Evolutionary conservation across 192 early-diverging fungal species (phyloP), one percentile per base, ranked within the genome.

Genomic region (Coemansia sp.): DNA sequence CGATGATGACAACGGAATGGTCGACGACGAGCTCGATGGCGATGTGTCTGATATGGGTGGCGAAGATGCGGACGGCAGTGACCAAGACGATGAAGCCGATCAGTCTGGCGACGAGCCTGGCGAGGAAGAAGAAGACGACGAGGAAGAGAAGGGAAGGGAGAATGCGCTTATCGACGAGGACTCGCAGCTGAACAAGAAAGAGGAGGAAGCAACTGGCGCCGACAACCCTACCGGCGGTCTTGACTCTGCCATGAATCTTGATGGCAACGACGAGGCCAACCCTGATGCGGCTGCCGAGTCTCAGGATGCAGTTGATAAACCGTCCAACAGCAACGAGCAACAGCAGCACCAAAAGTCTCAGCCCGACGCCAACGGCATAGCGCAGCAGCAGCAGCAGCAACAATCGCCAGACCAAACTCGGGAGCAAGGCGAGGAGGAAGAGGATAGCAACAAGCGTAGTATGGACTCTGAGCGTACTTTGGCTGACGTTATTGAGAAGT

Each of bases 401-500:
- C 59, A 56, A 53, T 40, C 61, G 33, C 52, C 23, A 35, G 66
- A 72, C 23, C 49, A 59, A 23, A 9, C 50, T 38, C 71, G 43
- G 45, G 54, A 36, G 50, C 60, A 65, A 35, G 50, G 50, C 57
- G 46, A 49, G 42, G 40, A 29, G 5, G 38, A 83, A 20, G 65
- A 85, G 10, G 62, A 82, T 7, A 60, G 70, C 49, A 75, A 77
- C 19, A 65, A 84, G 32, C 76, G 60, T 75, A 79, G 61, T 65
- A 83, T 65, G 45, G 70, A 93, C 53, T 93, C 96, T 23, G 89
- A 91, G 70, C 86, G 95, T 48, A 94, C 90, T 49, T 72, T 99
- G 35, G 97, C 95, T 20, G 93, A 97, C 70, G 94, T 95, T 15
- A 79, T 94, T 56, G 91, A 96, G 74, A 91, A 92, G 70, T 99